A percentile compares a stretch with the other conserved stretches of the same genome.
Conservation (phyloP, 352 stramenopile genomes). For the Pythium oligandrum region DNA sequence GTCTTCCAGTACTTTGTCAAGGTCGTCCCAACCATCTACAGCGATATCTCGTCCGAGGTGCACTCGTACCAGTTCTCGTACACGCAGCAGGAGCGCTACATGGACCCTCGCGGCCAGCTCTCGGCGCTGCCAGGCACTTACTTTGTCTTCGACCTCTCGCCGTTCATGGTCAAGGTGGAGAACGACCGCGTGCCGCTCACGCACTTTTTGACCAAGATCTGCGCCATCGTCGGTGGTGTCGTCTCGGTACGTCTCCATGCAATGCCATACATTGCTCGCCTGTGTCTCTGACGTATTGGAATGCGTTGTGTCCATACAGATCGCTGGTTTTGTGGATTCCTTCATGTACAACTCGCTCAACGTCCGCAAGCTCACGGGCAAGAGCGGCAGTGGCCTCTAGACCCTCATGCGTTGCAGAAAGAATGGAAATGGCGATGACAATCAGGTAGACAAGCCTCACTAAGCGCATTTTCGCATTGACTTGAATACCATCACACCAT, state of each 20-base stretch:
- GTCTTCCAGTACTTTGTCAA: constrained; percentile 89
- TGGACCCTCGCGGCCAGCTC: constrained; percentile 63
- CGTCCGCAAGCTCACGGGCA: constrained; percentile 25
- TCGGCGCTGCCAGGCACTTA: constrained; percentile 72
- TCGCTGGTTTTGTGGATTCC: constrained; percentile 83
- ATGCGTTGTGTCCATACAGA: constrained; percentile 26
- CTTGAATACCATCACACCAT: neutral
- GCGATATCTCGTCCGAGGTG: constrained; percentile 56
- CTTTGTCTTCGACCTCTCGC: constrained; percentile 83
- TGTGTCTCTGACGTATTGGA: neutral
- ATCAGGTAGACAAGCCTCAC: neutral
- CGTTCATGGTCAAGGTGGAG: constrained; percentile 85
- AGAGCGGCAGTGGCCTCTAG: constrained; percentile 18
- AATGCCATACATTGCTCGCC: neutral
- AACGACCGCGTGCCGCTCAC: constrained; percentile 76
- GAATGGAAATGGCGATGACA: no score
- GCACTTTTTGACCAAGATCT: constrained; percentile 84
- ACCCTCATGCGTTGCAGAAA: constrained; percentile 13
- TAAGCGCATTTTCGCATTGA: constrained; percentile 2
- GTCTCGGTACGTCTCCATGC: constrained; percentile 55
- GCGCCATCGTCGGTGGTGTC: constrained; percentile 75
- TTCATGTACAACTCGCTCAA: constrained; percentile 85
- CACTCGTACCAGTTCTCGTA: constrained; percentile 84
- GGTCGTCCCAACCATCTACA: constrained; percentile 84
- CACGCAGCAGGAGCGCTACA: constrained; percentile 75